Conservation (phyloP, 2,329 filamentous ascomycete genomes). For the Aspergillus ochraceus region DNA sequence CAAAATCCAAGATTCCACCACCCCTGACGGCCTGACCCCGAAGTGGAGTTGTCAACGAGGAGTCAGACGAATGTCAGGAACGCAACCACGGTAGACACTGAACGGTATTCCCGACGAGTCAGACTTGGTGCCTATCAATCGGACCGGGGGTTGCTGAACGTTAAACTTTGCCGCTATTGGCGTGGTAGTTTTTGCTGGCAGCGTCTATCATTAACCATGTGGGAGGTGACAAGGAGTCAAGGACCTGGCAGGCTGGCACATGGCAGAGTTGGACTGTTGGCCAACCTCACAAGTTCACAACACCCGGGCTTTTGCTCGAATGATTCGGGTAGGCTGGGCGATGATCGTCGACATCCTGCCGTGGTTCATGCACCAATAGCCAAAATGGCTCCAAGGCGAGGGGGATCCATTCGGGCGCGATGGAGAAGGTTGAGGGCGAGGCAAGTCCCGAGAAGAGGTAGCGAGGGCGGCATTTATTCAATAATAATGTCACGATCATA, state of each 20-base stretch:
- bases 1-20: too few relatives aligned
- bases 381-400: background rate
- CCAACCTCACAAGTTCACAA: background rate
- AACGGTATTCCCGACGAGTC: background rate
- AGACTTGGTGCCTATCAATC: background rate
- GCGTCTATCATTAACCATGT: constrained; percentile 1
- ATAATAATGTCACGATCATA: background rate
- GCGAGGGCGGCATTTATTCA: background rate
- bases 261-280: background rate
- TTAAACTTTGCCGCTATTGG: constrained; percentile 2
- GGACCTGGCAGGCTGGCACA: background rate
- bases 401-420: background rate
- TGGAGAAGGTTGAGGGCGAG: background rate
- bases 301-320: background rate
- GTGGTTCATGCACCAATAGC: background rate
- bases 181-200: background rate
- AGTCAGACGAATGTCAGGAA: background rate
- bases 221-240: background rate
- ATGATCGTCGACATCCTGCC: background rate
- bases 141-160: background rate
- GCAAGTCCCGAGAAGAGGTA: background rate
- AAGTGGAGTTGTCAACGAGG: background rate
- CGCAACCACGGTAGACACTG: background rate
- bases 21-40: background rate
- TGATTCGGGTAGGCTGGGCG: background rate